Conservation (phyloP, 2,329 filamentous ascomycete species). For the Colletotrichum tropicale region DNA sequence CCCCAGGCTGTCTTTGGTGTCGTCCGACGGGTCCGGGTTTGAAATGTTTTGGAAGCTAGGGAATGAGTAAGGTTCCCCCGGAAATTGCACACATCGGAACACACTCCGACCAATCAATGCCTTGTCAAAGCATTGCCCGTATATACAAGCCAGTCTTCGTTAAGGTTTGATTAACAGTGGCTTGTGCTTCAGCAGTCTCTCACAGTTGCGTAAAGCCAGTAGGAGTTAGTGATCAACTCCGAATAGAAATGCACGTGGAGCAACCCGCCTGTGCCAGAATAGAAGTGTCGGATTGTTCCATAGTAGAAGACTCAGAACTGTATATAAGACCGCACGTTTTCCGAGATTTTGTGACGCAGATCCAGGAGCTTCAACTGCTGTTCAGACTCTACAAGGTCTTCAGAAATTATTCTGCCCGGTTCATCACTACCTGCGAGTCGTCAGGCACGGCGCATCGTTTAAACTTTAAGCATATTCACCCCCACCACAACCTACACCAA, state of each 20-base stretch:
- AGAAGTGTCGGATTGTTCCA: neutral
- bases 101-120: neutral
- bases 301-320: accelerated
- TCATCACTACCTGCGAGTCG: neutral
- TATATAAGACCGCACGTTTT: neutral
- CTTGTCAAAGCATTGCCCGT: neutral
- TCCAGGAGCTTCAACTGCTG: neutral
- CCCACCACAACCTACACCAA: neutral
- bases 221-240: neutral
- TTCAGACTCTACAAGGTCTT: neutral
- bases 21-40: neutral
- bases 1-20: neutral
- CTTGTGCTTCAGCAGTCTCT: neutral
- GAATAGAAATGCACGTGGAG: neutral
- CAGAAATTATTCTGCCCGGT: neutral
- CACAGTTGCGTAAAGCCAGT: neutral
- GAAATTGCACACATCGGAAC: neutral
- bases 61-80: neutral
- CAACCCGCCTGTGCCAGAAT: neutral
- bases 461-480: neutral
- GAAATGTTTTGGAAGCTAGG: neutral
- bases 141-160: neutral
- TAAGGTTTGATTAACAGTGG: neutral
- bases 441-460: neutral
- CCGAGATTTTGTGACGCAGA: accelerated